phyloP scores from a whole-genome alignment of 1,284 basidiomycete genomes.

The Leccinum huronense region DNA sequence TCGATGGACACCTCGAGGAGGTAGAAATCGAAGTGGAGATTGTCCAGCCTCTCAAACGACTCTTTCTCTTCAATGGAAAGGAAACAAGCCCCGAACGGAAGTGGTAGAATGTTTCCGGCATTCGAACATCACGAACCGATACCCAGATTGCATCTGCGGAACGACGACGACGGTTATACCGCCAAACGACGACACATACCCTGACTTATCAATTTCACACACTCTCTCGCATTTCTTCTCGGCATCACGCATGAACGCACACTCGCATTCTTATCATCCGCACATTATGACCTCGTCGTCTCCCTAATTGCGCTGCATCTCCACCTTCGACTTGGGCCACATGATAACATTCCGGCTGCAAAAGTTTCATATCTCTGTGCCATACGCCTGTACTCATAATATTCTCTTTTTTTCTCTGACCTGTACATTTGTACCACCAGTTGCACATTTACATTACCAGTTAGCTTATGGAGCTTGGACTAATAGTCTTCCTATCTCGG shows the following conservation, averaged over 20 bases:
- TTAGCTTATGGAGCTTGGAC: constrained; percentile 36
- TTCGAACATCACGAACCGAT: constrained; percentile 23
- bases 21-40: constrained; percentile 55
- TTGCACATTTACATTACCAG: constrained; percentile 37
- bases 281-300: constrained; percentile 33
- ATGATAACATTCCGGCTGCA: constrained; percentile 20
- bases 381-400: constrained; percentile 39
- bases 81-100: constrained; percentile 31
- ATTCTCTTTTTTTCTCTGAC: constrained; percentile 18
- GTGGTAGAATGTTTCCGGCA: constrained; percentile 25
- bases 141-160: constrained; percentile 31
- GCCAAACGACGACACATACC: constrained; percentile 37
- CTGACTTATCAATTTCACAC: constrained; percentile 33
- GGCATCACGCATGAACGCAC: constrained; percentile 26
- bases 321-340: constrained; percentile 18
- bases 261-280: constrained; percentile 28
- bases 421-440: constrained; percentile 37
- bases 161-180: constrained; percentile 34
- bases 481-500: constrained; percentile 30
- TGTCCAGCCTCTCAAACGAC: constrained; percentile 42
- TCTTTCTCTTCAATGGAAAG: constrained; percentile 49
- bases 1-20: constrained; percentile 53
- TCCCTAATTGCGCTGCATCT: constrained; percentile 34
- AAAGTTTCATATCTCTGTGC: constrained; percentile 31
- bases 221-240: constrained; percentile 24